Percentiles rank a stretch among this genome's conserved stretches.
Conservation (phyloP, 345 rosid species). For the Moricandia arvensis region DNA sequence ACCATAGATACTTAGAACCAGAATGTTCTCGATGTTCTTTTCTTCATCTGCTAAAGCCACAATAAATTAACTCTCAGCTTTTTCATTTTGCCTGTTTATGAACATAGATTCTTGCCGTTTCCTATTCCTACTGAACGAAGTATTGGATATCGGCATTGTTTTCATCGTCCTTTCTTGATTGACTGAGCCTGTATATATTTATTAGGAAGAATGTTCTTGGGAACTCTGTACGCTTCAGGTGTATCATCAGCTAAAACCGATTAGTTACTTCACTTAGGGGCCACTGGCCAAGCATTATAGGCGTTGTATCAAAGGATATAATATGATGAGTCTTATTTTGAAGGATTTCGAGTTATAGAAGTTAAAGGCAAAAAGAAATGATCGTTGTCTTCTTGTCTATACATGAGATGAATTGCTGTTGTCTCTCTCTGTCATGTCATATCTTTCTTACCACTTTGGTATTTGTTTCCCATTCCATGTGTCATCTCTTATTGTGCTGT, state of each 20-base stretch:
- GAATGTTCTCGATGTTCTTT: too few species aligned
- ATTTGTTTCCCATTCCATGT: background rate
- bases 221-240: background rate
- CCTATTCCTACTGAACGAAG: background rate
- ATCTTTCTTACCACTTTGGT: background rate
- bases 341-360: background rate
- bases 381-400: background rate
- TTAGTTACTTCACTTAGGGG: background rate
- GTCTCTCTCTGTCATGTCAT: background rate
- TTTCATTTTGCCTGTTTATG: conserved; percentile 6
- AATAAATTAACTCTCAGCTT: conserved; percentile 1
- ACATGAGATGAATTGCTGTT: background rate
- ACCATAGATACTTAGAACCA: too few species aligned
- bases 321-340: background rate
- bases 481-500: conserved; percentile 26
- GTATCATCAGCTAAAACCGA: background rate
- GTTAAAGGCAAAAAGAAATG: background rate
- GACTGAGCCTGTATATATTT: background rate
- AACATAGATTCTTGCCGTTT: background rate
- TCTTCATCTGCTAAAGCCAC: too few species aligned
- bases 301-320: background rate
- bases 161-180: background rate
- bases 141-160: background rate
- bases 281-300: conserved; percentile 4
- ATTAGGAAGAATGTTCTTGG: conserved; percentile 4